A percentile compares a stretch with the other conserved stretches of the same genome.
Evolutionary conservation across 2,329 filamentous ascomycete species (phyloP).

Genomic region (Blumeria hordei): DNA sequence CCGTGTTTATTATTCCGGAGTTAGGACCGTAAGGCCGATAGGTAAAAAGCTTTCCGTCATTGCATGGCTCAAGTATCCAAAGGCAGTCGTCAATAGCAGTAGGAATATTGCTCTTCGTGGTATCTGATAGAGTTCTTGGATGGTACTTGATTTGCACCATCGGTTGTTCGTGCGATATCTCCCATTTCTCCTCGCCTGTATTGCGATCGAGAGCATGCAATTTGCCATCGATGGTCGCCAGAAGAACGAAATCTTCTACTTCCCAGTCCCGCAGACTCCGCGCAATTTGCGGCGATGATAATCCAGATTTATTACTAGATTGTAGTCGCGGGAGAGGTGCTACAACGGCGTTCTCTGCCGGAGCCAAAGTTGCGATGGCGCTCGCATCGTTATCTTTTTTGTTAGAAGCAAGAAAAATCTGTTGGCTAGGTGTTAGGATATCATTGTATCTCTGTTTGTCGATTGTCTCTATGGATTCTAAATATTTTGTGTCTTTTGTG

Average conservation of each 20-base stretch:
- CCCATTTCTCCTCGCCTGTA: conserved; percentile 68
- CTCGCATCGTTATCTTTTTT: conserved; percentile 45
- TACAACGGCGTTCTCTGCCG: conserved; percentile 87
- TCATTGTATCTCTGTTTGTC: background rate
- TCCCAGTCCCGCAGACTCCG: conserved; percentile 98
- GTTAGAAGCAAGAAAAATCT: conserved; percentile 5
- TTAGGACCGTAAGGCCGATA: conserved; percentile 44
- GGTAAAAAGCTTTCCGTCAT: conserved; percentile 68
- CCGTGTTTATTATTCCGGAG: conserved; percentile 37
- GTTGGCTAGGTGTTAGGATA: background rate
- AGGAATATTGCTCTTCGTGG: conserved; percentile 32
- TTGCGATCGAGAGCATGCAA: conserved; percentile 77
- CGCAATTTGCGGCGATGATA: conserved; percentile 71
- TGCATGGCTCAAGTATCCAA: conserved; percentile 85
- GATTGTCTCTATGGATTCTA: background rate
- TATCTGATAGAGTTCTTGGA: conserved; percentile 37
- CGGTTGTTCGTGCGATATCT: conserved; percentile 57
- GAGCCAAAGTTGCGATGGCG: conserved; percentile 95
- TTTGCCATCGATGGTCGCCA: conserved; percentile 98
- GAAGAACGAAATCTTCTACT: conserved; percentile 98
- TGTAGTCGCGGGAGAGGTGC: conserved; percentile 56
- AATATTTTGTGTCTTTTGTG: background rate
- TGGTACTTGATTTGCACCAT: conserved; percentile 82
- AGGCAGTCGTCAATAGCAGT: conserved; percentile 56
- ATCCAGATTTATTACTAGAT: conserved; percentile 31